Conservation (phyloP, 2,329 filamentous ascomycete species). For the Pseudonectria buxi region DNA sequence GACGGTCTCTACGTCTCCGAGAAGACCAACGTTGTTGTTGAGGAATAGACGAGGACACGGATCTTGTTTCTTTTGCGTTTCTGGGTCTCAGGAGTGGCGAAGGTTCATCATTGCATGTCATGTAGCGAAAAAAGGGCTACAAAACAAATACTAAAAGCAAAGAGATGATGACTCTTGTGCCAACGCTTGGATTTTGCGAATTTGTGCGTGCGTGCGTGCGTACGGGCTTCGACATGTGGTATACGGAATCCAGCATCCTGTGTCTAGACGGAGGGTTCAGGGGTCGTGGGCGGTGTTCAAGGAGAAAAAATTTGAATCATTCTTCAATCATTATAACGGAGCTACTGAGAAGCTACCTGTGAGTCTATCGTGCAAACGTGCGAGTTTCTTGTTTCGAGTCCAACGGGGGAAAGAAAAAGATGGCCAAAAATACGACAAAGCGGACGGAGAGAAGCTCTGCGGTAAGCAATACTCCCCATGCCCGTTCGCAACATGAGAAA, state of each 20-base stretch:
- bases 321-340: constrained; percentile 6
- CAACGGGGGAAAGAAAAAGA: background rate
- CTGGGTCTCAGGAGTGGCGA: constrained; percentile 57
- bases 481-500: too few species aligned
- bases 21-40: constrained; percentile 88
- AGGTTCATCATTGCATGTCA: constrained; percentile 57
- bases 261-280: constrained; percentile 16
- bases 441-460: too few species aligned
- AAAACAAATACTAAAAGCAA: constrained; percentile 34
- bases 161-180: constrained; percentile 27
- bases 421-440: background rate
- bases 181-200: constrained; percentile 10
- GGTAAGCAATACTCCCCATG: too few species aligned
- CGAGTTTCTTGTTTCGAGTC: background rate
- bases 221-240: constrained; percentile 1
- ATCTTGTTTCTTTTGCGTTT: constrained; percentile 51
- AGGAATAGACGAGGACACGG: constrained; percentile 49
- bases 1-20: constrained; percentile 99
- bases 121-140: constrained; percentile 45
- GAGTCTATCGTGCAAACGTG: constrained; percentile 1
- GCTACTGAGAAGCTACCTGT: constrained; percentile 6
- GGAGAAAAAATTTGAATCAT: constrained; percentile 13
- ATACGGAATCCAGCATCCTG: constrained; percentile 4
- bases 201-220: constrained; percentile 2
- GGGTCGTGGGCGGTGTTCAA: constrained; percentile 8